These are phyloP conservation scores for Pichia deserticola DNA, from an alignment of 805 yeast species.

Conservation along the genomic window DNA sequence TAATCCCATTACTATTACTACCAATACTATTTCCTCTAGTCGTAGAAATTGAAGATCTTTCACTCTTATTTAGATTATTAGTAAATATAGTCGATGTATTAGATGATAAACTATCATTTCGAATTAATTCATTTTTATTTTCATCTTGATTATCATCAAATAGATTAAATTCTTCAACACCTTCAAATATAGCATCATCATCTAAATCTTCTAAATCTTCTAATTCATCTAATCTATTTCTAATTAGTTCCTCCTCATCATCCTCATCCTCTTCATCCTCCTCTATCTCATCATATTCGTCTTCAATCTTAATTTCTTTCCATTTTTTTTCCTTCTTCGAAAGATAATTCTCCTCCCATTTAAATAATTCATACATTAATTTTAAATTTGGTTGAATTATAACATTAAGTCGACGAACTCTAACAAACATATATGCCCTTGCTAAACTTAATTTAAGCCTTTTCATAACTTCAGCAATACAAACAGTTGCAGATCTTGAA, in stretches of 20 bases:
- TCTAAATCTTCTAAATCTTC: too few relatives aligned
- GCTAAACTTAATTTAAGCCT: slow-evolving; percentile 60
- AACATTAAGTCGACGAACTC: slow-evolving; percentile 83
- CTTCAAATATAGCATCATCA: too few relatives aligned
- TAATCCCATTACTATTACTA: neutral
- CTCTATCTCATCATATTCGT: neutral
- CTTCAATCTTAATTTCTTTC: neutral
- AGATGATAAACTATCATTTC: slow-evolving; percentile 12
- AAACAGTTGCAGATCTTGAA: slow-evolving; percentile 89
- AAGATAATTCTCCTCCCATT: slow-evolving; percentile 45
- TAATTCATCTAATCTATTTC: too few relatives aligned
- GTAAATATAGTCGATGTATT: slow-evolving; percentile 16
- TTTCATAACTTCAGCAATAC: slow-evolving; percentile 91
- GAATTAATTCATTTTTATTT: neutral
- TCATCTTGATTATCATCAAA: neutral
- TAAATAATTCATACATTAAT: slow-evolving; percentile 83
- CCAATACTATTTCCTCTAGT: slow-evolving; percentile 16
- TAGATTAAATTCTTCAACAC: neutral
- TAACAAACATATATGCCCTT: slow-evolving; percentile 77
- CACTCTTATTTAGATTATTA: slow-evolving; percentile 9
- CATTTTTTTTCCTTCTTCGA: neutral
- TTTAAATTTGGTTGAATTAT: slow-evolving; percentile 91
- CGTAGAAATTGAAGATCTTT: slow-evolving; percentile 21
- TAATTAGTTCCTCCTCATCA: neutral
- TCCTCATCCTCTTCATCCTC: neutral